These are phyloP conservation scores for Geotrichum bryndzae DNA, from an alignment of 1,139 yeast species.

Conservation along the genomic window DNA sequence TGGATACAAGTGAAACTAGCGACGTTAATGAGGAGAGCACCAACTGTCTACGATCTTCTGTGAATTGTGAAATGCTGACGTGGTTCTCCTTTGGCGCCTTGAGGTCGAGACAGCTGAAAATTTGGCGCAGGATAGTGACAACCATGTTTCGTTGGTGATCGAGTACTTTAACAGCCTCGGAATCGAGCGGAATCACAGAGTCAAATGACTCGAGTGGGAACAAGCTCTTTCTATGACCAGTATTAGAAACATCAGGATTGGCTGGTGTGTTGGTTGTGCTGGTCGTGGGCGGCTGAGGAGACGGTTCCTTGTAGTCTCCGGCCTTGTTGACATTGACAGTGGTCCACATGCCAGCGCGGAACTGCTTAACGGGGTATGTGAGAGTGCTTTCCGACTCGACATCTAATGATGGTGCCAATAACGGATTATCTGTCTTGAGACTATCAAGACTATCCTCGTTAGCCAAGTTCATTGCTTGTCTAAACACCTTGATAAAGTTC, in stretches of 20 bases:
- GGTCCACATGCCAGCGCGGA: conserved; percentile 25
- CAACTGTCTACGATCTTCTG: conserved; percentile 23
- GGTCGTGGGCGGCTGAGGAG: conserved; percentile 1
- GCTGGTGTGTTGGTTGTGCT: not conserved
- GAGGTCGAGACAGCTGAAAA: conserved; percentile 13
- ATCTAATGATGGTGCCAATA: conserved; percentile 14
- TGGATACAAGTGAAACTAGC: conserved; percentile 22
- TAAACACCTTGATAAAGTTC: conserved; percentile 9
- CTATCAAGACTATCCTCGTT: conserved; percentile 3
- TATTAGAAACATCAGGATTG: conserved; percentile 4
- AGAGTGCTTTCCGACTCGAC: conserved; percentile 1
- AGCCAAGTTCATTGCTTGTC: conserved; percentile 2
- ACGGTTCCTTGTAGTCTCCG: conserved; percentile 18
- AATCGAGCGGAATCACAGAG: conserved; percentile 22
- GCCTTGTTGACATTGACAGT: conserved; percentile 21
- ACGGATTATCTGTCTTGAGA: not conserved
- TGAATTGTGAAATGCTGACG: not conserved
- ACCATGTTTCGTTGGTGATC: conserved; percentile 21
- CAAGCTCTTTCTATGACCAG: conserved; percentile 2
- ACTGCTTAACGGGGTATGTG: conserved; percentile 25
- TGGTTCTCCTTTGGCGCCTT: conserved; percentile 5
- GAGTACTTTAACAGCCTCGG: conserved; percentile 21
- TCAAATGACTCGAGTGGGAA: conserved; percentile 23
- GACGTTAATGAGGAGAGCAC: conserved; percentile 24
- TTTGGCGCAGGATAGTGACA: conserved; percentile 17